These are phyloP conservation scores for Dunaliella salina DNA, from an alignment of 163 green algal genomes.

Conservation along the genomic window DNA sequence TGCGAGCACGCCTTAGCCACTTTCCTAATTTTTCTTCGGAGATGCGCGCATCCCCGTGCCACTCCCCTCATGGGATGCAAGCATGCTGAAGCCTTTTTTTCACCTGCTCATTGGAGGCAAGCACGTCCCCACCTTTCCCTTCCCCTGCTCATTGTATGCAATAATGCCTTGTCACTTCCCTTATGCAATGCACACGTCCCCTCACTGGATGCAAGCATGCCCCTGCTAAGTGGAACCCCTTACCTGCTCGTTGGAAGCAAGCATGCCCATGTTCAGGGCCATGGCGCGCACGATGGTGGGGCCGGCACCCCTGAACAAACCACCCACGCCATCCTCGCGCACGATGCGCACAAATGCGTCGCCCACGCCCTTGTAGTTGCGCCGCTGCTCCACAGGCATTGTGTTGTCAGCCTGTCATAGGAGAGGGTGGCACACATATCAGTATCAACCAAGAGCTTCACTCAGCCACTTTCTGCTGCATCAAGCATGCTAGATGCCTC, in stretches of 20 bases:
- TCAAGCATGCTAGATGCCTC: too few relatives aligned
- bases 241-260: constrained; percentile 96
- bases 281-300: constrained; percentile 96
- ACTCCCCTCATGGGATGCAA: too few relatives aligned
- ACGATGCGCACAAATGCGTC: constrained; percentile 69
- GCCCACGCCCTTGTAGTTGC: constrained; percentile 87
- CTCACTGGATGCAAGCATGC: not conserved
- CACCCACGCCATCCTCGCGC: constrained; percentile 83
- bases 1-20: too few relatives aligned
- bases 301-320: constrained; percentile 90
- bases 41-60: too few relatives aligned
- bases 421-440: too few relatives aligned
- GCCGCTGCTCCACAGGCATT: constrained; percentile 81
- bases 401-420: constrained; percentile 76
- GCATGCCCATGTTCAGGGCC: constrained; percentile 99
- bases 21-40: too few relatives aligned
- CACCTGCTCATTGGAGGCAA: too few relatives aligned
- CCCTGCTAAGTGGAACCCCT: not conserved
- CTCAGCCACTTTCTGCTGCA: too few relatives aligned
- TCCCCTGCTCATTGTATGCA: not conserved
- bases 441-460: too few relatives aligned
- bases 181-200: too few relatives aligned
- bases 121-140: not conserved
- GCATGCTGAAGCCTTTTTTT: too few relatives aligned
- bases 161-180: too few relatives aligned